Percentiles rank a stretch among this genome's conserved stretches.
Conservation (phyloP, 257 asterid species). For the Rubia yunnanensis region DNA sequence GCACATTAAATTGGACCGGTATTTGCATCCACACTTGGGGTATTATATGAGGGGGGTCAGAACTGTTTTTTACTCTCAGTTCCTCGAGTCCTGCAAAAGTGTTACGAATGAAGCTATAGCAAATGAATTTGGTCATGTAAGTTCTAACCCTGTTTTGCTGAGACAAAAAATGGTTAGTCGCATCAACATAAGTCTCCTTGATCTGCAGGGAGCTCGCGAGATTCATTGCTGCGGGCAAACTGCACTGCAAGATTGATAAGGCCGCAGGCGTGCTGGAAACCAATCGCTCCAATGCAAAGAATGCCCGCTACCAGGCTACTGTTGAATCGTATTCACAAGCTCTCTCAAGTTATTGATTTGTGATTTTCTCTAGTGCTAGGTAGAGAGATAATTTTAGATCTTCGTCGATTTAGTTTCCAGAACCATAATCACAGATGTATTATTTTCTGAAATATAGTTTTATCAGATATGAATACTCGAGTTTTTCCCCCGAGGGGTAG, state of each 20-base stretch:
- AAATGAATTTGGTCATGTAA: slow-evolving; percentile 61
- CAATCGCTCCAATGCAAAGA: slow-evolving; percentile 85
- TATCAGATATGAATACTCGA: background rate
- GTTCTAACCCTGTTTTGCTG: slow-evolving; percentile 14
- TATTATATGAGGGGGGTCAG: slow-evolving; percentile 79
- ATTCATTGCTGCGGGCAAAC: slow-evolving; percentile 74
- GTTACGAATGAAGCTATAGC: slow-evolving; percentile 83
- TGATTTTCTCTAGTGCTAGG: slow-evolving; percentile 18
- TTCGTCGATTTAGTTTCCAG: background rate
- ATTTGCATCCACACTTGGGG: slow-evolving; percentile 66
- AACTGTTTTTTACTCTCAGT: slow-evolving; percentile 75
- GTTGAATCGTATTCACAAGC: slow-evolving; percentile 85
- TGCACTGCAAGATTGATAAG: slow-evolving; percentile 78
- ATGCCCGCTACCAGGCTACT: slow-evolving; percentile 88
- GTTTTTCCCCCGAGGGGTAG: too few species aligned
- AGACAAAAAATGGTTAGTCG: background rate
- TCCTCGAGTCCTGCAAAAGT: slow-evolving; percentile 75
- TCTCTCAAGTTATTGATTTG: slow-evolving; percentile 88
- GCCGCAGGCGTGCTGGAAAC: slow-evolving; percentile 85
- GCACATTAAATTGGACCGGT: slow-evolving; percentile 65
- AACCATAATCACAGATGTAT: background rate
- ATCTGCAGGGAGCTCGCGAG: slow-evolving; percentile 63
- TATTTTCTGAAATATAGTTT: background rate
- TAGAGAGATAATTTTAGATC: background rate
- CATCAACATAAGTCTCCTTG: background rate